phyloP scores from a whole-genome alignment of 2,329 filamentous ascomycete genomes.

The Claviceps sp. region DNA sequence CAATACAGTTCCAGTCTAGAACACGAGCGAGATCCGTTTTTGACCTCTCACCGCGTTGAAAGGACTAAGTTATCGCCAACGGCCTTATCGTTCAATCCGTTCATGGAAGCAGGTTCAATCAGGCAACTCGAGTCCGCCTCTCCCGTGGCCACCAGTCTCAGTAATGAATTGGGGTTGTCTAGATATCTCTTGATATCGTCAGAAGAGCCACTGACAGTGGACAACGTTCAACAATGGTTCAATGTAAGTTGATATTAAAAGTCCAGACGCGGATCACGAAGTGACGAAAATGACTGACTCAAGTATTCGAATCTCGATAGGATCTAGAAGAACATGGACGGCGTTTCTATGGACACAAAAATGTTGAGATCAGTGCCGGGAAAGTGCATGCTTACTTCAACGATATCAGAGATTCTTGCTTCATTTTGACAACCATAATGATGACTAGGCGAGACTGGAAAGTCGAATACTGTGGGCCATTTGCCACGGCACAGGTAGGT shows the following conservation, averaged over 20 bases:
- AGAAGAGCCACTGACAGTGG: slow-evolving; percentile 14
- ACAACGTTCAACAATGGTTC: slow-evolving; percentile 31
- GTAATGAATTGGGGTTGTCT: slow-evolving; percentile 32
- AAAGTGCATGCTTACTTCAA: slow-evolving; percentile 42
- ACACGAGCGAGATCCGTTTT: slow-evolving; percentile 40
- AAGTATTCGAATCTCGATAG: slow-evolving; percentile 15
- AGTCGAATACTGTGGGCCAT: slow-evolving; percentile 12
- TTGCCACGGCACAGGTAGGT: slow-evolving; percentile 1
- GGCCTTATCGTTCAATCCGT: slow-evolving; percentile 47
- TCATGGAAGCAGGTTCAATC: slow-evolving; percentile 7
- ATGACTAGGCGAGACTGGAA: slow-evolving; percentile 32
- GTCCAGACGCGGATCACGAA: neutral
- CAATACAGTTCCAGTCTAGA: slow-evolving; percentile 13
- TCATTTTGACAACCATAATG: slow-evolving; percentile 32
- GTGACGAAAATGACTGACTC: neutral
- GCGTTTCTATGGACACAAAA: slow-evolving; percentile 23
- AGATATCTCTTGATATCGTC: slow-evolving; percentile 30
- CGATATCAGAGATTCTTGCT: slow-evolving; percentile 46
- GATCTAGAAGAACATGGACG: slow-evolving; percentile 22
- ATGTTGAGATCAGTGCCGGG: slow-evolving; percentile 22
- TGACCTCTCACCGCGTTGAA: slow-evolving; percentile 23
- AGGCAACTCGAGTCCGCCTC: slow-evolving; percentile 11
- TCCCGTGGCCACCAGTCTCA: slow-evolving; percentile 25
- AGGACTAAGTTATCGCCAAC: slow-evolving; percentile 46
- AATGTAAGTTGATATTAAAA: slow-evolving; percentile 22